Base-by-base conservation (phyloP, 257 asterid genomes). In the Nicotiana paniculata region DNA sequence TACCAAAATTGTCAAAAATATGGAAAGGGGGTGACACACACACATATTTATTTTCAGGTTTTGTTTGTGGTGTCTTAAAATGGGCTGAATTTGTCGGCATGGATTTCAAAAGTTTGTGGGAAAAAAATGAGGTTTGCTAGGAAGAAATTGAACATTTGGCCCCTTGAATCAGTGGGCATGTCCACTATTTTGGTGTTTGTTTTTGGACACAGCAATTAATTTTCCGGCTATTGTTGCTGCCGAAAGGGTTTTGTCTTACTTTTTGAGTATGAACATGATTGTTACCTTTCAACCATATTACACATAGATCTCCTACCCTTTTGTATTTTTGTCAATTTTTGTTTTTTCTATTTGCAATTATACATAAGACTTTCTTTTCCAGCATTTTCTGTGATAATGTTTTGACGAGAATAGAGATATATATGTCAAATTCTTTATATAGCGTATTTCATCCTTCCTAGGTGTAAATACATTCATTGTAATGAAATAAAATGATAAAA, bases 61-160 rank as follows among this genome's bases (percentile, higher is more conserved):
- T 43, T 70, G 77, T 43, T 72, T 79, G 62, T 16, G 33, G 55
- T 82, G 87, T 66, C 81, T 6, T 24, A 26, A 81, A 81, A 77
- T 78, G 78, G 18, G 82, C 26, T 9, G 80, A 81, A 54, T 81
- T 21, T 89, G 92, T 91, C 89, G 89, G 90, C 84, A 61, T 16
- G 74, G 80, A 85, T 35, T 28, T 74, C 43, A 35, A 70, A 3
- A 4, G 12, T 30, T 82, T 82, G 68, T 54, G 33, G 17, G 11
- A 5, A 48, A 72, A 81, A 77, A 84, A 61, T 75, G 86, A 78
- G 39, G 55, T 32, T 88, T 72, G 93, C 84, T 43, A 75, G 86
- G 81, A 48, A 81, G 81, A 51, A 66, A 12, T 37, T 13, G 85
- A 62, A 85, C 89, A 85, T 18, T 74, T 61, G 75, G 82, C 69